Conservation (phyloP, 768 basidiomycete genomes). For the Leccinum arenicola region DNA sequence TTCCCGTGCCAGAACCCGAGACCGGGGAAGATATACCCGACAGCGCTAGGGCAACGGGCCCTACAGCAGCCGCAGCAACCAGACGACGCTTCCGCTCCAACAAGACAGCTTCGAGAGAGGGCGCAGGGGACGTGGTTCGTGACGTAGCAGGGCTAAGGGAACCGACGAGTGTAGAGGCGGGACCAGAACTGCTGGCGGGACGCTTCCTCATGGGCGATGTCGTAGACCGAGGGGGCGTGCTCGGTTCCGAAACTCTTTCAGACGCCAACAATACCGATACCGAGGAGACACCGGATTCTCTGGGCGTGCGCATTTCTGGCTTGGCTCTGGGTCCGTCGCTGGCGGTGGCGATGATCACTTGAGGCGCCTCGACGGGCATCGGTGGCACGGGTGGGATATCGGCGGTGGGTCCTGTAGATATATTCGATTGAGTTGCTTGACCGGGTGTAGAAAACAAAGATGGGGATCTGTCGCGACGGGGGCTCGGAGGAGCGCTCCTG, state of each 20-base stretch:
- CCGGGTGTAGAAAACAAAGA: constrained; percentile 7
- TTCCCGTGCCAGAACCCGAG: not conserved
- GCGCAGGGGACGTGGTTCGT: constrained; percentile 46
- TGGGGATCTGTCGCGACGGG: constrained; percentile 26
- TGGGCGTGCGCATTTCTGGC: not conserved
- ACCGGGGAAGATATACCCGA: not conserved
- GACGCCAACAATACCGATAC: not conserved
- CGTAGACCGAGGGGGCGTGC: not conserved
- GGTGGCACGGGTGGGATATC: not conserved
- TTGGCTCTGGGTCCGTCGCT: constrained; percentile 5
- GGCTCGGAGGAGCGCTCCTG: constrained; percentile 57
- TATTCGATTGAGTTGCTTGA: not conserved
- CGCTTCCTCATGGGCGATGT: constrained; percentile 14
- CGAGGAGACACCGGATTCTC: constrained; percentile 23
- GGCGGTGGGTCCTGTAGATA: not conserved
- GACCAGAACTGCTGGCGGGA: constrained; percentile 13
- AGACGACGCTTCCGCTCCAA: constrained; percentile 63
- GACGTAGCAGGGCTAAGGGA: constrained; percentile 19
- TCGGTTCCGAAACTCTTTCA: not conserved
- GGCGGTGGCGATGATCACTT: not conserved
- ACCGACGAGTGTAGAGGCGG: constrained; percentile 10
- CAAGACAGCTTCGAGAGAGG: constrained; percentile 64
- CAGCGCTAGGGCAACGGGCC: not conserved
- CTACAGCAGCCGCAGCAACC: constrained; percentile 19
- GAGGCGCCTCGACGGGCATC: not conserved